A percentile compares a stretch with the other conserved stretches of the same genome.
These are phyloP conservation scores for Moesziomyces aphidis DNA, from an alignment of 1,284 basidiomycete genomes.

Conservation along the genomic window DNA sequence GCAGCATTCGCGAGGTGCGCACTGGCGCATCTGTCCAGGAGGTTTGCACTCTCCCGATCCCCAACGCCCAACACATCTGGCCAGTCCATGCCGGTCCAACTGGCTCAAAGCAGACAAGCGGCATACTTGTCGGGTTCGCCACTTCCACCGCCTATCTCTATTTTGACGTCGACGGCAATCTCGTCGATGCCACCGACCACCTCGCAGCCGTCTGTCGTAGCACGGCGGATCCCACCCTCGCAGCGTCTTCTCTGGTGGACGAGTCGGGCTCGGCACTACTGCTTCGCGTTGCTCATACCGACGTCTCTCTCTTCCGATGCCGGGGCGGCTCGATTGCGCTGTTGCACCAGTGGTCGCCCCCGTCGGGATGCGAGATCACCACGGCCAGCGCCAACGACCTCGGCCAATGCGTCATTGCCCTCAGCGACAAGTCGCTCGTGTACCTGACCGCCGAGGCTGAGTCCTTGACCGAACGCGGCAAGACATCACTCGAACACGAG, in stretches of 20 bases:
- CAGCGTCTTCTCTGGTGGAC: conserved; percentile 11
- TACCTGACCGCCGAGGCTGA: conserved; percentile 72
- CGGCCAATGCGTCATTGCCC: conserved; percentile 77
- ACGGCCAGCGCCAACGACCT: conserved; percentile 71
- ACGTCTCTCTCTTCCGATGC: conserved; percentile 19
- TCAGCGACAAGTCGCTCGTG: conserved; percentile 74
- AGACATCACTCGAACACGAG: conserved; percentile 53
- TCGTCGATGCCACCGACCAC: conserved; percentile 33
- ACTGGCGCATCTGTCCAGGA: conserved; percentile 87
- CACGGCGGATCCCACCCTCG: conserved; percentile 13
- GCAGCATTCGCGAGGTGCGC: conserved; percentile 83
- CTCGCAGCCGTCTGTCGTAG: conserved; percentile 13
- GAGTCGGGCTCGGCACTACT: conserved; percentile 3
- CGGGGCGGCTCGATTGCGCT: conserved; percentile 2
- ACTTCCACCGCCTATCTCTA: conserved; percentile 30
- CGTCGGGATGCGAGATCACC: conserved; percentile 21
- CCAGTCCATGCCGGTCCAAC: conserved; percentile 17
- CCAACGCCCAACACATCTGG: conserved; percentile 33
- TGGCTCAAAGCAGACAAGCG: conserved; percentile 17
- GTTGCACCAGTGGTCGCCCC: conserved; percentile 21
- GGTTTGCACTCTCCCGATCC: conserved; percentile 58
- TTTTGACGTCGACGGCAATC: conserved; percentile 24
- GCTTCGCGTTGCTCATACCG: conserved; percentile 14
- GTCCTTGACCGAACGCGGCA: conserved; percentile 31
- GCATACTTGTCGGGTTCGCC: conserved; percentile 26